Evolutionary conservation across 805 yeast species (phyloP).

Genomic region (Wickerhamiella cacticola): DNA sequence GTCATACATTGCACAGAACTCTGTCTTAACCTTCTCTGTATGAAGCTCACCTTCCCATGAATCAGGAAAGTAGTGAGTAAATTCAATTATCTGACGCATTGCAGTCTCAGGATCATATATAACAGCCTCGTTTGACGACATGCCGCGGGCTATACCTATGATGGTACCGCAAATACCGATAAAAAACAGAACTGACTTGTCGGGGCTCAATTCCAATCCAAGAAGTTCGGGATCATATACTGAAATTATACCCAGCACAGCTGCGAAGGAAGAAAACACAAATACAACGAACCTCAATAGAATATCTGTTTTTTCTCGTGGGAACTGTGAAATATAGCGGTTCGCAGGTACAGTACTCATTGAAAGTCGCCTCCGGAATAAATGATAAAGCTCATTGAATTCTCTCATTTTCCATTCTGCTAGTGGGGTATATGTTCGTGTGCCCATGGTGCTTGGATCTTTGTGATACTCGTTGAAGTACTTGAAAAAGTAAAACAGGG

Average conservation of each 20-base stretch:
- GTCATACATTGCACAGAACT: slow-evolving; percentile 69
- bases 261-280: slow-evolving; percentile 77
- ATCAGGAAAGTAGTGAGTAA: slow-evolving; percentile 80
- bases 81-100: slow-evolving; percentile 65
- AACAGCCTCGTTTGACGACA: slow-evolving; percentile 49
- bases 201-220: slow-evolving; percentile 75
- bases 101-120: slow-evolving; percentile 92
- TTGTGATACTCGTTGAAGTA: slow-evolving; percentile 87
- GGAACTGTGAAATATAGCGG: slow-evolving; percentile 80
- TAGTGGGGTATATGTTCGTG: slow-evolving; percentile 82
- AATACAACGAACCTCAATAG: slow-evolving; percentile 53
- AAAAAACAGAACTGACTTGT: slow-evolving; percentile 72
- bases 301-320: slow-evolving; percentile 56
- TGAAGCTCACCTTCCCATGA: slow-evolving; percentile 81
- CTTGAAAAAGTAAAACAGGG: slow-evolving; percentile 71
- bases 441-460: slow-evolving; percentile 70
- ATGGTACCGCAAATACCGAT: slow-evolving; percentile 79
- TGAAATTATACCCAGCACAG: slow-evolving; percentile 68
- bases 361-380: slow-evolving; percentile 67
- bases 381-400: slow-evolving; percentile 82
- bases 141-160: slow-evolving; percentile 69
- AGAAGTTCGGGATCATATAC: slow-evolving; percentile 80
- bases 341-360: slow-evolving; percentile 70
- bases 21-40: slow-evolving; percentile 69
- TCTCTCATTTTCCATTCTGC: slow-evolving; percentile 95